A percentile compares a stretch with the other conserved stretches of the same genome.
phyloP scores from a whole-genome alignment of 1,139 yeast species.

The Yamadazyma aaseri region DNA sequence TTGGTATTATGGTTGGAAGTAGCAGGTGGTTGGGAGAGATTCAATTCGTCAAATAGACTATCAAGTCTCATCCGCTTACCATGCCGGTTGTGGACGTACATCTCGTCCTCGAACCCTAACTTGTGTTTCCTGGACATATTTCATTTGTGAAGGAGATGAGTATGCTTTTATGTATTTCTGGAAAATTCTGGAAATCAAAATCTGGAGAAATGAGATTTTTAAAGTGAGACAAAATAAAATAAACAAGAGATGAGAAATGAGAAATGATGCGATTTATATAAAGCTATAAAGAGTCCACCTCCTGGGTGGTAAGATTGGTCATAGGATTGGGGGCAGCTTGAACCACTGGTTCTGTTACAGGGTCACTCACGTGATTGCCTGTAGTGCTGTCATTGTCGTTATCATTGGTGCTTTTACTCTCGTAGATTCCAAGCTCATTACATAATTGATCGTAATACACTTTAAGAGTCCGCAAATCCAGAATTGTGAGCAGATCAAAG shows the following conservation, averaged over 20 bases:
- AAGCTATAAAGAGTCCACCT: no score
- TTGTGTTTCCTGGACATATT: neutral
- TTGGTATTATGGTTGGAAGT: conserved; percentile 7
- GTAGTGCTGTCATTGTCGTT: conserved; percentile 11
- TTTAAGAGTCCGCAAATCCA: conserved; percentile 35
- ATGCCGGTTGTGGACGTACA: conserved; percentile 6
- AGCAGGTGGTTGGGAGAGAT: conserved; percentile 9
- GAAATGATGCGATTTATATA: no score
- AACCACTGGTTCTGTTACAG: no score
- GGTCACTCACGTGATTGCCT: no score
- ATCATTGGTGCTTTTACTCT: conserved; percentile 16
- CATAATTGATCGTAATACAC: conserved; percentile 40
- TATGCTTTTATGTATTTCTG: no score
- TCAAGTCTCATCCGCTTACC: conserved; percentile 28
- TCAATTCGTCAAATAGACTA: conserved; percentile 18
- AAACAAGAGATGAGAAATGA: no score
- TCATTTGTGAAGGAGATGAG: no score
- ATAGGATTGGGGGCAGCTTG: no score
- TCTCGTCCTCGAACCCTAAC: conserved; percentile 10
- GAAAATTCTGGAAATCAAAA: no score
- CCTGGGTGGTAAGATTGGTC: no score
- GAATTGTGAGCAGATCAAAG: conserved; percentile 37
- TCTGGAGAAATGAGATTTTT: no score
- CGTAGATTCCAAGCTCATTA: conserved; percentile 18
- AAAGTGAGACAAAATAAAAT: no score